Base-by-base conservation (phyloP, 495 filamentous ascomycete species). In the Neurospora discreta region DNA sequence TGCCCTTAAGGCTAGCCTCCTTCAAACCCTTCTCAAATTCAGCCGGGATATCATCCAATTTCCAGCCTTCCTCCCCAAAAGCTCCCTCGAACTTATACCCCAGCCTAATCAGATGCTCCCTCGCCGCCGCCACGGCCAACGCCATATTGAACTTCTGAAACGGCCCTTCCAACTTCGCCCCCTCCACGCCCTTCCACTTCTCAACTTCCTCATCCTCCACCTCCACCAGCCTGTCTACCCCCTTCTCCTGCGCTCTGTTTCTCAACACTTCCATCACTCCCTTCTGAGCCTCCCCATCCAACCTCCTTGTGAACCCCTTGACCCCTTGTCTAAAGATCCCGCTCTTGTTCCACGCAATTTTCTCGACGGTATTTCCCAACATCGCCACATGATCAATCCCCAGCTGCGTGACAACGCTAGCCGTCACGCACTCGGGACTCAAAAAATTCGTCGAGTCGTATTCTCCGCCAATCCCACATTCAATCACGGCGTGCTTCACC, bases 21-120 rank as follows among this genome's bases (percentile, higher is more conserved):
- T 89, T 85, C 9, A 97, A 81, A 2, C 92, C 93, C n/a, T 78
- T 82, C 41, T 85, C 82, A 77, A 97, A 92, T 72, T 87, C 82
- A 2, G 58, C 43, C n/a, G 82, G 77, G 5, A 78, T 69, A 30
- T 75, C 70, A 9, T 52, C 69, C 70, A 80, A 33, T 65, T 11
- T 38, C 68, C 68, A 75, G n/a, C n/a, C 68, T 1, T 69, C 46
- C 15, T 39, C 44, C 52, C 69, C 77, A 72, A 77, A 76, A 11
- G 39, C 68, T 8, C 75, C 76, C 30, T 74, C 71, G 5, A 82
- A 41, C 38, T 7, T 18, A 0, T 73, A 43, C 5, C 78, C 77
- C 33, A 67, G 60, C 69, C 16, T 68, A 39, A 60, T 16, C n/a
- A 84, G 68, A 44, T 84, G 83, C 75, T 84, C 79, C 20, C 75